Conservation (phyloP, 2,329 filamentous ascomycete species). For the Paraconiothyrium brasiliense region DNA sequence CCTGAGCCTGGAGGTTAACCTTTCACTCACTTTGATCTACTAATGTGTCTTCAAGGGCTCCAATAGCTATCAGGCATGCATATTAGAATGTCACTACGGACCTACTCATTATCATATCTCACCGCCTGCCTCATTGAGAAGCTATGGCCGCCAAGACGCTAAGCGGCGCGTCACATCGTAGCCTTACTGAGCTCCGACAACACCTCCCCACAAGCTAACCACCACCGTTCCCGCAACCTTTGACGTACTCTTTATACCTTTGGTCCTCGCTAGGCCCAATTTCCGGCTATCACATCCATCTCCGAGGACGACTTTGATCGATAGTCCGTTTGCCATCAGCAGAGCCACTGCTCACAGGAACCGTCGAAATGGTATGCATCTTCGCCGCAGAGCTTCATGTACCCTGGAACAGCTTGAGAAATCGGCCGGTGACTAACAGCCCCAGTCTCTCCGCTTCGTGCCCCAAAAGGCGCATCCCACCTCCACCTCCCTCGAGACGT, state of each 20-base stretch:
- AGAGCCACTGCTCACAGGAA: not conserved
- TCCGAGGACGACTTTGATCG: not conserved
- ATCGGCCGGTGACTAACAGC: conserved; percentile 6
- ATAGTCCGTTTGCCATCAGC: not conserved
- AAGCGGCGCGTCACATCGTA: conserved; percentile 12
- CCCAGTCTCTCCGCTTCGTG: conserved; percentile 87
- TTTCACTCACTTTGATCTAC: too few relatives aligned
- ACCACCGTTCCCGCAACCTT: not conserved
- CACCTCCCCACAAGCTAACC: conserved; percentile 3
- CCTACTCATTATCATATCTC: not conserved
- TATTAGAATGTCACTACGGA: too few relatives aligned
- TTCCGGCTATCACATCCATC: not conserved
- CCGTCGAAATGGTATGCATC: conserved; percentile 9
- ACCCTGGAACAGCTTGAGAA: not conserved
- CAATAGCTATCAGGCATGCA: not conserved
- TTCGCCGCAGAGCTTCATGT: not conserved
- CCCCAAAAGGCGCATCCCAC: conserved; percentile 72
- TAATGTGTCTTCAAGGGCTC: too few relatives aligned
- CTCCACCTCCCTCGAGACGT: conserved; percentile 62
- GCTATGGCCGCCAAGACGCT: conserved; percentile 11
- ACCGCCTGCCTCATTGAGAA: conserved; percentile 14
- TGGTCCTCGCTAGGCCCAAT: not conserved
- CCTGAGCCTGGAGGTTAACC: too few relatives aligned
- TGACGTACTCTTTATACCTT: not conserved
- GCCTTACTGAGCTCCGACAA: conserved; percentile 13